Conservation (phyloP, 163 green algal species). For the Volvox carteri region DNA sequence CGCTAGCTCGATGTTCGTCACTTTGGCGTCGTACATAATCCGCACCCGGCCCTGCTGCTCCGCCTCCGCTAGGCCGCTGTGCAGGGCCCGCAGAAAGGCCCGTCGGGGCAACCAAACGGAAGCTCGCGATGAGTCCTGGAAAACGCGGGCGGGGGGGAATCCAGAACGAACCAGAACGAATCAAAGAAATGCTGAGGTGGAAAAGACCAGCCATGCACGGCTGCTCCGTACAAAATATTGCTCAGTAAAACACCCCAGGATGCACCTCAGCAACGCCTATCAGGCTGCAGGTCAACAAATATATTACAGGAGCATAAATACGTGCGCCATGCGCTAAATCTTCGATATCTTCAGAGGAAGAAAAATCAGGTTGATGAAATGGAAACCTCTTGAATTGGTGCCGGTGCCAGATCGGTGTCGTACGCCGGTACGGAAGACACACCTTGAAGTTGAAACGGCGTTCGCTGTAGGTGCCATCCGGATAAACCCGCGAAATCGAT, state of each 20-base stretch:
- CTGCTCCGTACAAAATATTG: too few relatives aligned
- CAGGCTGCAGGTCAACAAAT: too few relatives aligned
- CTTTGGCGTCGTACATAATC: constrained; percentile 7
- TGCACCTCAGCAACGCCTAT: too few relatives aligned
- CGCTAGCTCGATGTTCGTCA: constrained; percentile 6
- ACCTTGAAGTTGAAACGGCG: background rate
- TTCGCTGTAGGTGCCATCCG: constrained; percentile 6
- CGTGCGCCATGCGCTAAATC: too few relatives aligned
- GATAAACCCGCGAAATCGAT: background rate
- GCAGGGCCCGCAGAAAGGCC: constrained; percentile 24
- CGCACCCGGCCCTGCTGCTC: constrained; percentile 3
- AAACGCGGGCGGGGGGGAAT: background rate
- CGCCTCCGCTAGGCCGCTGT: background rate
- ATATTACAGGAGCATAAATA: too few relatives aligned
- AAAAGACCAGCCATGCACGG: too few relatives aligned
- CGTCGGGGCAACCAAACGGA: constrained; percentile 27
- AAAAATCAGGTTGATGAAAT: background rate
- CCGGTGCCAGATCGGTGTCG: too few relatives aligned
- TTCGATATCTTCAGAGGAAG: background rate
- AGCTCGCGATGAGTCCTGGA: background rate
- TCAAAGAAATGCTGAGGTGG: background rate
- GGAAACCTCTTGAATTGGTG: too few relatives aligned
- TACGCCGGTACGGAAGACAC: background rate
- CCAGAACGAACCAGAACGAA: background rate
- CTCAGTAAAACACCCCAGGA: too few relatives aligned